These are phyloP conservation scores for Forsythia viridissima DNA, from an alignment of 257 asterid genomes.

Conservation along the genomic window DNA sequence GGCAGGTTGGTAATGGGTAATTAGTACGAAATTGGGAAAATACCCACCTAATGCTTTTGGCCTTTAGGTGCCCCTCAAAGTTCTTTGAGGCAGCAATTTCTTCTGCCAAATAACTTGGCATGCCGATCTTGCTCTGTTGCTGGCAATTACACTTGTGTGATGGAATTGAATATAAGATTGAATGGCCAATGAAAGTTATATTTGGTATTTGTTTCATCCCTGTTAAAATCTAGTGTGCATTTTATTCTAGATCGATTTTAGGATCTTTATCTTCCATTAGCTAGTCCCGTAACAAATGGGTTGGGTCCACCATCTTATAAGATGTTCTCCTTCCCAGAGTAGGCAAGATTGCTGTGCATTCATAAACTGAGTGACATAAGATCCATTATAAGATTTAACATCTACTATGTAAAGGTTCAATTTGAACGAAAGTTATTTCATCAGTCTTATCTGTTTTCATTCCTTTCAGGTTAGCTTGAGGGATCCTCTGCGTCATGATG, in stretches of 20 bases:
- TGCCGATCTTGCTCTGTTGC: too few species aligned
- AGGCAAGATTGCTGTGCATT: neutral
- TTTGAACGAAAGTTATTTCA: neutral
- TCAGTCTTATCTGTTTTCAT: neutral
- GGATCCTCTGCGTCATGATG: conserved; percentile 87
- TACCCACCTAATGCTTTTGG: too few species aligned
- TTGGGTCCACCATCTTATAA: too few species aligned
- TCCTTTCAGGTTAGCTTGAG: conserved; percentile 83
- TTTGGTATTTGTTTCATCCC: neutral
- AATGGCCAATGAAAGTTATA: too few species aligned
- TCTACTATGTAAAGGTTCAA: conserved; percentile 8
- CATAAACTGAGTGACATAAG: neutral
- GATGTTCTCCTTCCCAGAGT: too few species aligned
- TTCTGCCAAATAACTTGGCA: too few species aligned
- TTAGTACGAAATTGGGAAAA: too few species aligned
- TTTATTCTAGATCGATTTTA: neutral
- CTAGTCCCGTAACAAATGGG: neutral
- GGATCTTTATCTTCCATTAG: neutral
- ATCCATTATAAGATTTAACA: neutral
- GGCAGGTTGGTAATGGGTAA: too few species aligned
- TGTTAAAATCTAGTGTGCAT: neutral
- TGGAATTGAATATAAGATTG: too few species aligned
- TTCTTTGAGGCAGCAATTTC: too few species aligned
- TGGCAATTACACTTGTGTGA: too few species aligned
- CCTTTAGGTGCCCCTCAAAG: too few species aligned